Base-by-base conservation (phyloP, 2,329 filamentous ascomycete genomes). In the Pseudonectria buxi region DNA sequence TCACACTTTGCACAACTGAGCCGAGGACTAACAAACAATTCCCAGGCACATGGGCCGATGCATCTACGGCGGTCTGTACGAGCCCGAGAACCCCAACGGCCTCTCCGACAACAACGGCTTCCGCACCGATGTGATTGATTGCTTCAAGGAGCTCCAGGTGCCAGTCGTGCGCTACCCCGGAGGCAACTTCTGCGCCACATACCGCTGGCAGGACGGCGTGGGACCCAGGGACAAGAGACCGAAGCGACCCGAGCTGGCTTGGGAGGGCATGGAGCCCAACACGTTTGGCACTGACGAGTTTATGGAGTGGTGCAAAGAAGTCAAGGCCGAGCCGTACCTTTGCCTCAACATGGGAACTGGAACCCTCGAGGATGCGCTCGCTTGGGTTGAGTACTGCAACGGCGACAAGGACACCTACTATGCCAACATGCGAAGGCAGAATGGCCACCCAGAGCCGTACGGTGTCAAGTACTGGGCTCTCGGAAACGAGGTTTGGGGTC, bases 341-440 rank as follows among this genome's bases (percentile, higher is more conserved):
- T 81, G 76, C 45, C 65, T 90, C 37, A 90, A 92, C 63, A 81
- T 92, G 57, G 85, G 84, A 30, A 90, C 85, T 3, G 43, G 45
- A 6, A 78, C 66, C 12, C 57, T 56, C 3, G 51, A 52, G 25
- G 53, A 53, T 54, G 71, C 66, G 3, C 67, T 89, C 25, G 83
- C 71, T 9, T 90, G 85, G 85, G 67, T 90, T 14, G 85, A 90
- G 55, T 92, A 90, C 65, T 90, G 85, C 67, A 90, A 90, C 61
- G 78, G 78, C 4, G 74, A 70, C 10, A 69, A 71, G 38, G 73
- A 89, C 59, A 88, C 83, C 3, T 72, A 89, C 65, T 90, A 86
- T 55, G 85, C 85, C 37, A 88, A 89, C 53, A 67, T 88, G 28
- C 75, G 85, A 27, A 72, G 85, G 13, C 71, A 80, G 48, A 81